phyloP scores from a whole-genome alignment of 495 filamentous ascomycete species.

The Aspergillus campestris region DNA sequence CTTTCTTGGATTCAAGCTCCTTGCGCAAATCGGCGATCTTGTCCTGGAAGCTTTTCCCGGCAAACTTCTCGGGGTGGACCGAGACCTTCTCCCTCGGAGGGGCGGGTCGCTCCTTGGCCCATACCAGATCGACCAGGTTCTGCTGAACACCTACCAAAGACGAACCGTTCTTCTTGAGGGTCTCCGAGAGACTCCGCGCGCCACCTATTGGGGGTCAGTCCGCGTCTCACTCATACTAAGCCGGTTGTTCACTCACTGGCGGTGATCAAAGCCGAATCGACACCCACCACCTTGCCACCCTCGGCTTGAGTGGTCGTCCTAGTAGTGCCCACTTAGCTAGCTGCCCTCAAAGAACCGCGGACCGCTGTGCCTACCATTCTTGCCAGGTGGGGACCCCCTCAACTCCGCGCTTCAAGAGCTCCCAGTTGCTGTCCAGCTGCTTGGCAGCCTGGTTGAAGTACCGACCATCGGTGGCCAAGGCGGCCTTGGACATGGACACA shows the following conservation, averaged over 20 bases:
- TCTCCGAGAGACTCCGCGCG: slow-evolving; percentile 79
- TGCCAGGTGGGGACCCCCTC: slow-evolving; percentile 96
- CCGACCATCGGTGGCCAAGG: slow-evolving; percentile 88
- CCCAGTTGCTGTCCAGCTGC: slow-evolving; percentile 90
- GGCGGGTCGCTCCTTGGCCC: slow-evolving; percentile 65
- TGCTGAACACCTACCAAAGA: slow-evolving; percentile 62
- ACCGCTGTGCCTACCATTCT: slow-evolving; percentile 62
- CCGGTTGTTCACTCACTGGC: slow-evolving; percentile 41
- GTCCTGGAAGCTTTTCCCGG: slow-evolving; percentile 73
- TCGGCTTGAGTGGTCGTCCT: slow-evolving; percentile 75
- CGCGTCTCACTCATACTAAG: not conserved
- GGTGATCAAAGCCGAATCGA: slow-evolving; percentile 85
- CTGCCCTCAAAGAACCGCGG: not conserved
- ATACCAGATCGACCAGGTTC: slow-evolving; percentile 84
- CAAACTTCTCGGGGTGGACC: slow-evolving; percentile 59
- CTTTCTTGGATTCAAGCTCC: slow-evolving; percentile 87
- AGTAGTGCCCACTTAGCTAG: slow-evolving; percentile 14
- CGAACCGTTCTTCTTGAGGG: slow-evolving; percentile 75
- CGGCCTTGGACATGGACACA: slow-evolving; percentile 77
- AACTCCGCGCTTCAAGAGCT: slow-evolving; percentile 82
- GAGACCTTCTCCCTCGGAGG: slow-evolving; percentile 69
- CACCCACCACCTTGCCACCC: slow-evolving; percentile 78
- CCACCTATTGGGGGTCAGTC: slow-evolving; percentile 40
- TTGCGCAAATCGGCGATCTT: slow-evolving; percentile 86
- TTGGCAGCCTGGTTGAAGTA: slow-evolving; percentile 97